These are phyloP conservation scores for Diaporthe citriasiana DNA, from an alignment of 2,329 filamentous ascomycete genomes.

Conservation along the genomic window DNA sequence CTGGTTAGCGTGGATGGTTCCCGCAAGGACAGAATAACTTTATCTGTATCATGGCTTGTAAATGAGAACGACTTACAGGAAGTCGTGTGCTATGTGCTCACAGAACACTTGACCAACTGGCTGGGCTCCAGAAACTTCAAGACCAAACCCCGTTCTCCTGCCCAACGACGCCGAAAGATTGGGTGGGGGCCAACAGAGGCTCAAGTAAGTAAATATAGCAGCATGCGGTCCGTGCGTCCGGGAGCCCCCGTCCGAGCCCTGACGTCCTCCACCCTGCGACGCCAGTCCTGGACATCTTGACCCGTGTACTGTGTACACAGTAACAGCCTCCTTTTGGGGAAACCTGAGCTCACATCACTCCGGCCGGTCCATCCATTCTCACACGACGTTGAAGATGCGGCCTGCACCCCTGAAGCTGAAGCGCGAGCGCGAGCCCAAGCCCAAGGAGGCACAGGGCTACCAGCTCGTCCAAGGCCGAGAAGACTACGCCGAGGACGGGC, in stretches of 20 bases:
- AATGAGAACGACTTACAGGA: too few relatives aligned
- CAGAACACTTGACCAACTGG: too few relatives aligned
- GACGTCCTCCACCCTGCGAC: background rate
- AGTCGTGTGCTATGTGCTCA: too few relatives aligned
- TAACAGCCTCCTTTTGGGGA: background rate
- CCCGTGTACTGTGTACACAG: background rate
- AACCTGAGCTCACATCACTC: background rate
- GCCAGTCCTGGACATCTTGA: background rate
- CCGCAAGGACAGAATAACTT: too few relatives aligned
- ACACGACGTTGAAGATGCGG: slow-evolving; percentile 26
- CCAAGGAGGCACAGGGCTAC: slow-evolving; percentile 42
- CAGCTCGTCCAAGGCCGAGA: slow-evolving; percentile 40
- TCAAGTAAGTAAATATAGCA: slow-evolving; percentile 16
- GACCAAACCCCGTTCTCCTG: background rate
- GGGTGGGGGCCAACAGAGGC: slow-evolving; percentile 12
- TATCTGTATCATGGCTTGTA: too few relatives aligned
- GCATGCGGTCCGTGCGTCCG: slow-evolving; percentile 15
- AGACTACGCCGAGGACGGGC: slow-evolving; percentile 37
- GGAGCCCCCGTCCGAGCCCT: background rate
- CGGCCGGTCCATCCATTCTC: background rate
- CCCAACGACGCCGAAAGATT: background rate
- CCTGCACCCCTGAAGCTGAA: slow-evolving; percentile 40
- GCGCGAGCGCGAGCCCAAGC: background rate
- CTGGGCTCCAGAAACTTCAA: background rate
- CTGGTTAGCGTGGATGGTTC: too few relatives aligned